These are phyloP conservation scores for Sideroxylon spinosum DNA, from an alignment of 179 eudicot species.

Conservation along the genomic window DNA sequence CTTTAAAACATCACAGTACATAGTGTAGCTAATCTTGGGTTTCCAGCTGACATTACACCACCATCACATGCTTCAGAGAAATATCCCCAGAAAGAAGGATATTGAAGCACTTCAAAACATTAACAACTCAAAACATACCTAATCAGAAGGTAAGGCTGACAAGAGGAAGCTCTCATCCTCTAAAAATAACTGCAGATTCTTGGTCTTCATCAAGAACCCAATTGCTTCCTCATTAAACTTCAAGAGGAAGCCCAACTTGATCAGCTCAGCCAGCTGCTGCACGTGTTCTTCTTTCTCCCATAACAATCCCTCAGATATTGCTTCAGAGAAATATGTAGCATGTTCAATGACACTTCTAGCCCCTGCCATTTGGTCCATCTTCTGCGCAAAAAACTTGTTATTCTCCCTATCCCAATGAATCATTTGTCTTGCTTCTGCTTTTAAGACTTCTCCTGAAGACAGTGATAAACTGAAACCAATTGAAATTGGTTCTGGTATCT, in stretches of 20 bases:
- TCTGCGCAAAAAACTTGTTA: slow-evolving; percentile 36
- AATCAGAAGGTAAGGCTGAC: slow-evolving; percentile 31
- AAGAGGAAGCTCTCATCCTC: slow-evolving; percentile 60
- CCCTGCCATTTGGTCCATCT: slow-evolving; percentile 34
- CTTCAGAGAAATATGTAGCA: slow-evolving; percentile 53
- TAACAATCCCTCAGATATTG: slow-evolving; percentile 49
- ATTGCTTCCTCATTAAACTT: slow-evolving; percentile 54
- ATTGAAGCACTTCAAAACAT: not conserved
- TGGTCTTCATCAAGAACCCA: slow-evolving; percentile 47
- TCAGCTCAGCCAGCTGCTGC: slow-evolving; percentile 41
- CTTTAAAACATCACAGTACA: not conserved
- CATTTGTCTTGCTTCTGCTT: slow-evolving; percentile 33
- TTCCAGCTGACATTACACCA: not conserved
- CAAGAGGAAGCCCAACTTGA: slow-evolving; percentile 46
- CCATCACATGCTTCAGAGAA: not conserved
- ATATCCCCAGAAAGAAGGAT: not conserved
- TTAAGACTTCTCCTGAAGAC: slow-evolving; percentile 40
- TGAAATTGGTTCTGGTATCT: slow-evolving; percentile 34
- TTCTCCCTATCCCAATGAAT: slow-evolving; percentile 57
- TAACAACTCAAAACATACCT: slow-evolving; percentile 8
- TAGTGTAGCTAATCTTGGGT: not conserved
- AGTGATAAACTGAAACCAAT: slow-evolving; percentile 33
- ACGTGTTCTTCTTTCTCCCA: slow-evolving; percentile 53
- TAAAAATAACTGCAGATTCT: slow-evolving; percentile 51
- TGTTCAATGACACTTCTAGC: slow-evolving; percentile 37